Evolutionary conservation across 768 basidiomycete species (phyloP).

Genomic region (Tricholoma saponaceum): DNA sequence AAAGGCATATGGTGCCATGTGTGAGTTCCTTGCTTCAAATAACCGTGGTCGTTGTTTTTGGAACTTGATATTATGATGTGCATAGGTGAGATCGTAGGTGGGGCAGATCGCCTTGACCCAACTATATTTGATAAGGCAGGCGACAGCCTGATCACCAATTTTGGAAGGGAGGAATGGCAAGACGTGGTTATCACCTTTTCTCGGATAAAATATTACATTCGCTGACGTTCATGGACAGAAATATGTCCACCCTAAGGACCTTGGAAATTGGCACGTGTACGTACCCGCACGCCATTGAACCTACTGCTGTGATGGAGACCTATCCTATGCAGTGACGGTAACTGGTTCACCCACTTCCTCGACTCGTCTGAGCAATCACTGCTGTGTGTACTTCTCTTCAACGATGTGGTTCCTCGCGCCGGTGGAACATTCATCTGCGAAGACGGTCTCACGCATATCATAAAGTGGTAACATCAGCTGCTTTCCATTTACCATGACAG

Average conservation of each 20-base stretch:
- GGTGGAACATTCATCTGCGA: slow-evolving; percentile 3
- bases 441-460: slow-evolving; percentile 1
- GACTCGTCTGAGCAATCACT: slow-evolving; percentile 3
- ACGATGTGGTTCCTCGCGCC: neutral
- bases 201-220: neutral
- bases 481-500: neutral
- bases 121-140: slow-evolving; percentile 4
- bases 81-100: slow-evolving; percentile 1
- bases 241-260: slow-evolving; percentile 1
- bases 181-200: neutral
- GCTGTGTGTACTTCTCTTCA: slow-evolving; percentile 1
- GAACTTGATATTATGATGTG: neutral
- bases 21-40: neutral
- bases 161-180: slow-evolving; percentile 1
- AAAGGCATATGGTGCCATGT: neutral
- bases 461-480: neutral
- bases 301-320: neutral
- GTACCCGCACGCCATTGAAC: neutral
- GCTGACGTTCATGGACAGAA: neutral
- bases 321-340: neutral
- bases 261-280: slow-evolving; percentile 4
- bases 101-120: slow-evolving; percentile 1
- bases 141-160: slow-evolving; percentile 3
- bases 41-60: neutral
- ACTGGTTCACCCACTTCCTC: slow-evolving; percentile 6